Conservation (phyloP, 106 monocot species). For the Platanthera zijinensis region DNA sequence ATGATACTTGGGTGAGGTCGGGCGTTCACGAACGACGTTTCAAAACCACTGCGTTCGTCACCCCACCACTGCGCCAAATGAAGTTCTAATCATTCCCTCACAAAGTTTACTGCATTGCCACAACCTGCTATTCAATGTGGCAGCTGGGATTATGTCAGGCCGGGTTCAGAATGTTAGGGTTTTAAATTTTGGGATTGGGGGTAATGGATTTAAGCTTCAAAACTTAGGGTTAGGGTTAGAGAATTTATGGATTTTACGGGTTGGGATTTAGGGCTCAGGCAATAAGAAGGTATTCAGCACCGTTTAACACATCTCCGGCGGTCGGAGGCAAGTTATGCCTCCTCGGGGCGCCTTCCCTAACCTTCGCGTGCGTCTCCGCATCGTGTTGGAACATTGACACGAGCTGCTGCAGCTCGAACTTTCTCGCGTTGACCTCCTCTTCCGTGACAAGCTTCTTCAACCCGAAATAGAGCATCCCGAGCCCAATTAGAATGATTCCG, state of each 20-base stretch:
- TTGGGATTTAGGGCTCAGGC: slow-evolving; percentile 12
- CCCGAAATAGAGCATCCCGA: slow-evolving; percentile 77
- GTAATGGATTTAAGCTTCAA: too few relatives aligned
- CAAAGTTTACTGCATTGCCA: neutral
- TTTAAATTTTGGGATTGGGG: too few relatives aligned
- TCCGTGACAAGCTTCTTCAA: slow-evolving; percentile 58
- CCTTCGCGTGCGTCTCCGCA: slow-evolving; percentile 81
- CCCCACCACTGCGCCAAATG: too few relatives aligned
- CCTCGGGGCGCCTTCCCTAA: slow-evolving; percentile 34
- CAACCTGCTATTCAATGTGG: too few relatives aligned
- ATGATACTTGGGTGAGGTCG: too few relatives aligned
- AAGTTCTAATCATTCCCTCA: neutral
- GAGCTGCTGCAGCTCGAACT: slow-evolving; percentile 67
- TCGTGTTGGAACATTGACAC: slow-evolving; percentile 81
- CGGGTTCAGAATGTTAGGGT: too few relatives aligned
- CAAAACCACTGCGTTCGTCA: too few relatives aligned
- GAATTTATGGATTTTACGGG: too few relatives aligned
- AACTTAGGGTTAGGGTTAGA: too few relatives aligned
- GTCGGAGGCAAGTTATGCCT: slow-evolving; percentile 40
- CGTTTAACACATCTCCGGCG: slow-evolving; percentile 38
- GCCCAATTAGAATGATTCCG: slow-evolving; percentile 41
- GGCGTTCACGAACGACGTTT: too few relatives aligned
- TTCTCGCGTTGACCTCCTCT: slow-evolving; percentile 58
- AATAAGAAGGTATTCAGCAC: slow-evolving; percentile 55
- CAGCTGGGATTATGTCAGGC: neutral